A percentile compares a stretch with the other conserved stretches of the same genome.
phyloP scores from a whole-genome alignment of 257 asterid genomes.

The Voacanga thouarsii region DNA sequence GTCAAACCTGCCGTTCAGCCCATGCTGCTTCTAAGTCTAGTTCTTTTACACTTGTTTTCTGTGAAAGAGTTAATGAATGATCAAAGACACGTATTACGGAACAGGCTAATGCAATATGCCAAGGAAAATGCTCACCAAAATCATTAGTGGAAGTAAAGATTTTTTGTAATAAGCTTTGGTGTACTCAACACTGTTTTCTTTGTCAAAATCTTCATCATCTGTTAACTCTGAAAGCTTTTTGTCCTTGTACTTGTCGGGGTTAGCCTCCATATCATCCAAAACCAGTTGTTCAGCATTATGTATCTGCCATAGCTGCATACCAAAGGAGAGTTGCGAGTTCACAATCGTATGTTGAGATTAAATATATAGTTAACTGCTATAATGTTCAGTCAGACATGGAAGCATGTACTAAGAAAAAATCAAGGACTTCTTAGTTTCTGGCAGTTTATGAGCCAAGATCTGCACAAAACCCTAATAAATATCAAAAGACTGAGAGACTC shows the following conservation, averaged over 20 bases:
- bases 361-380: neutral
- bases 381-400: neutral
- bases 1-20: constrained; percentile 92
- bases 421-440: neutral
- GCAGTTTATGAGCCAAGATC: too few relatives aligned
- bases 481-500: too few relatives aligned
- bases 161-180: constrained; percentile 76
- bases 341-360: neutral
- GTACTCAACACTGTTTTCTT: constrained; percentile 55
- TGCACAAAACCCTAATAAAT: too few relatives aligned
- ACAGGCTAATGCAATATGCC: neutral
- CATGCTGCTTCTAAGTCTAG: constrained; percentile 88
- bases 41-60: constrained; percentile 81
- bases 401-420: neutral
- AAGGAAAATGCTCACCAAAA: constrained; percentile 48
- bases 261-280: constrained; percentile 77
- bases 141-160: constrained; percentile 50
- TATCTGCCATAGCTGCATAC: constrained; percentile 81
- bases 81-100: constrained; percentile 27
- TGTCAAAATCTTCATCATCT: constrained; percentile 74
- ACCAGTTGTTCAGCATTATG: constrained; percentile 96
- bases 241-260: constrained; percentile 70
- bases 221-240: constrained; percentile 59
- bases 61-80: constrained; percentile 26
- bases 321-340: neutral